phyloP scores from a whole-genome alignment of 768 basidiomycete species.

The Podaxis mareebaensis region DNA sequence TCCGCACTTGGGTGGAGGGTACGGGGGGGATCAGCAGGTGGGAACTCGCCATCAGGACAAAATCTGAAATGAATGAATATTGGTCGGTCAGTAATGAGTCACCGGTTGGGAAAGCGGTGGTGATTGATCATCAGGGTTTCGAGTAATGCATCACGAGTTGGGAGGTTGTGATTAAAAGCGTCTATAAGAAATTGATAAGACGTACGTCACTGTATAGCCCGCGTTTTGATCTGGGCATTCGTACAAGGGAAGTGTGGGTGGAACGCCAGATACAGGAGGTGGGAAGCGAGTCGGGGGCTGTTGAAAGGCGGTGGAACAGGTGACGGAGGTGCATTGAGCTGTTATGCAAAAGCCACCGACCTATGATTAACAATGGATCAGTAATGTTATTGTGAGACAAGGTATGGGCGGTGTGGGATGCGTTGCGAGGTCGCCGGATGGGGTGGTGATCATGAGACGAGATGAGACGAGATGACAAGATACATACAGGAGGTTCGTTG shows the following conservation, averaged over 20 bases:
- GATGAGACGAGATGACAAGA: neutral
- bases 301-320: slow-evolving; percentile 26
- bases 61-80: slow-evolving; percentile 21
- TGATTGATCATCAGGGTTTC: too few relatives aligned
- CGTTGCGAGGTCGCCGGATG: too few relatives aligned
- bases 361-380: slow-evolving; percentile 4
- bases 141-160: too few relatives aligned
- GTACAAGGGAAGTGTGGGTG: slow-evolving; percentile 25
- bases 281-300: slow-evolving; percentile 26
- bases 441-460: too few relatives aligned
- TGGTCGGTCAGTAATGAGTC: too few relatives aligned
- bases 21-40: slow-evolving; percentile 19
- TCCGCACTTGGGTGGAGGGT: slow-evolving; percentile 16
- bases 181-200: neutral
- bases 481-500: slow-evolving; percentile 3
- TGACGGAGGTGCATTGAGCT: slow-evolving; percentile 21
- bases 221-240: slow-evolving; percentile 22
- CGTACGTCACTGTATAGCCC: slow-evolving; percentile 30
- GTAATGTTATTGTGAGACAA: too few relatives aligned
- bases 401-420: too few relatives aligned
- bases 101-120: too few relatives aligned
- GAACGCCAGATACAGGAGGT: slow-evolving; percentile 17
- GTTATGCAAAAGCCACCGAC: slow-evolving; percentile 25
- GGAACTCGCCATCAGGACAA: slow-evolving; percentile 27
- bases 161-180: neutral